Percentiles rank a stretch among this genome's conserved stretches.
Evolutionary conservation across 2,329 filamentous ascomycete species (phyloP).

Genomic region (Exserohilum turcica): DNA sequence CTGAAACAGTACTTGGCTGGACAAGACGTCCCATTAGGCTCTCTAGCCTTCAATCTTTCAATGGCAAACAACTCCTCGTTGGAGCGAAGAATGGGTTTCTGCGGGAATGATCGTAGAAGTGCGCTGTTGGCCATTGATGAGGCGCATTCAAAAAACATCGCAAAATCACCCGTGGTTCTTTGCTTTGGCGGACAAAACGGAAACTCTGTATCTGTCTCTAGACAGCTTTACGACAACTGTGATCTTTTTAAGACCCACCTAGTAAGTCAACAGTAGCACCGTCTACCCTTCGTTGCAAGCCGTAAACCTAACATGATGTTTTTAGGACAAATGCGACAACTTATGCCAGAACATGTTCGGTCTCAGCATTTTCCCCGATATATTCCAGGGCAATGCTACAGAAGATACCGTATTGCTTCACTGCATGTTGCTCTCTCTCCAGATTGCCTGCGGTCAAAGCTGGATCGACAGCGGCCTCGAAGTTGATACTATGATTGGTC

Average conservation of each 20-base stretch:
- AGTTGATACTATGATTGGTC: slow-evolving; percentile 34
- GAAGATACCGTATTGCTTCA: slow-evolving; percentile 30
- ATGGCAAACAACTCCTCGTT: slow-evolving; percentile 15
- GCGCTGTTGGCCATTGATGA: neutral
- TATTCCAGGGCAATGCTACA: slow-evolving; percentile 16
- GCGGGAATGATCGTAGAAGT: too few species aligned
- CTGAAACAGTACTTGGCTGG: neutral
- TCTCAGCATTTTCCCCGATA: slow-evolving; percentile 18
- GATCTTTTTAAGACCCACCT: too few species aligned
- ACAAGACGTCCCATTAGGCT: neutral
- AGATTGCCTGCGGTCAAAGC: slow-evolving; percentile 36
- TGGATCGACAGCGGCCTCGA: slow-evolving; percentile 32
- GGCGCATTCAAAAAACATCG: neutral
- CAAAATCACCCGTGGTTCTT: slow-evolving; percentile 19
- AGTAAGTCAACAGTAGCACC: too few species aligned
- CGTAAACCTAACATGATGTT: too few species aligned
- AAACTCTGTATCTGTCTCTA: slow-evolving; percentile 11
- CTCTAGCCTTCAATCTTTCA: slow-evolving; percentile 18
- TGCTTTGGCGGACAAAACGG: slow-evolving; percentile 29
- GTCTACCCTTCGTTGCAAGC: too few species aligned
- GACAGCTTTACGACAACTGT: slow-evolving; percentile 9
- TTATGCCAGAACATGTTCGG: slow-evolving; percentile 23
- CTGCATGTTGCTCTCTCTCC: slow-evolving; percentile 37
- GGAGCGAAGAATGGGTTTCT: slow-evolving; percentile 3
- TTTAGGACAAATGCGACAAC: too few species aligned